These are phyloP conservation scores for Sporothrix dimorphospora DNA, from an alignment of 2,329 filamentous ascomycete genomes.

Conservation along the genomic window DNA sequence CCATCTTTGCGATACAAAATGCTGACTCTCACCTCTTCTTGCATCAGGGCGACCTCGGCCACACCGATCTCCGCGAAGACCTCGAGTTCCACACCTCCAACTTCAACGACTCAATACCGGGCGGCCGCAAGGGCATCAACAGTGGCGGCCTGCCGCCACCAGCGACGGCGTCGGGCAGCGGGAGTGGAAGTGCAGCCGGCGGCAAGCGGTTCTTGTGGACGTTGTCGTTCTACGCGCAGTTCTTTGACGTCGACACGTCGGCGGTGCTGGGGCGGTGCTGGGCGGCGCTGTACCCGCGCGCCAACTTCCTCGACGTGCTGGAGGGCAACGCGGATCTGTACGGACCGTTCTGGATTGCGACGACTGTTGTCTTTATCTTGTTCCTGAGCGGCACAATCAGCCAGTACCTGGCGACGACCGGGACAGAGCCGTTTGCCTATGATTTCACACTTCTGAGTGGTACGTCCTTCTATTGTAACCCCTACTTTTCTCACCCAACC, in stretches of 20 bases:
- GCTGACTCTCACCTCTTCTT: background rate
- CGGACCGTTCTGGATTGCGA: constrained; percentile 98
- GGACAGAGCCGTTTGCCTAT: constrained; percentile 79
- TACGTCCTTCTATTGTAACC: too few species aligned
- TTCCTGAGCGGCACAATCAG: constrained; percentile 95
- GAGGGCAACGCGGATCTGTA: constrained; percentile 97
- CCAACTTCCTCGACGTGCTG: constrained; percentile 94
- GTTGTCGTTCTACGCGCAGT: constrained; percentile 91
- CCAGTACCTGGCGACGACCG: constrained; percentile 75
- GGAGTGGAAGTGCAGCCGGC: constrained; percentile 41
- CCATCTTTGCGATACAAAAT: background rate
- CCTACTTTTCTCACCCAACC: too few species aligned
- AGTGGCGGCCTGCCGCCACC: constrained; percentile 58
- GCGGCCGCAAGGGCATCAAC: constrained; percentile 54
- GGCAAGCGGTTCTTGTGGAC: constrained; percentile 91
- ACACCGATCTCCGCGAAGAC: constrained; percentile 97
- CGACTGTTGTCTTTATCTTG: constrained; percentile 91
- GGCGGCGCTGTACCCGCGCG: constrained; percentile 85
- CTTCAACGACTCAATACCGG: constrained; percentile 65
- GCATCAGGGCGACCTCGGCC: constrained; percentile 85
- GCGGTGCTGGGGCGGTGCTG: constrained; percentile 86
- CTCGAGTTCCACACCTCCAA: constrained; percentile 97
- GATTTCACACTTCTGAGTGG: constrained; percentile 89
- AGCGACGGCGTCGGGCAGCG: constrained; percentile 53
- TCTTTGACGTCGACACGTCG: constrained; percentile 96